Conservation (phyloP, 352 stramenopile genomes). For the Phytophthora pini region DNA sequence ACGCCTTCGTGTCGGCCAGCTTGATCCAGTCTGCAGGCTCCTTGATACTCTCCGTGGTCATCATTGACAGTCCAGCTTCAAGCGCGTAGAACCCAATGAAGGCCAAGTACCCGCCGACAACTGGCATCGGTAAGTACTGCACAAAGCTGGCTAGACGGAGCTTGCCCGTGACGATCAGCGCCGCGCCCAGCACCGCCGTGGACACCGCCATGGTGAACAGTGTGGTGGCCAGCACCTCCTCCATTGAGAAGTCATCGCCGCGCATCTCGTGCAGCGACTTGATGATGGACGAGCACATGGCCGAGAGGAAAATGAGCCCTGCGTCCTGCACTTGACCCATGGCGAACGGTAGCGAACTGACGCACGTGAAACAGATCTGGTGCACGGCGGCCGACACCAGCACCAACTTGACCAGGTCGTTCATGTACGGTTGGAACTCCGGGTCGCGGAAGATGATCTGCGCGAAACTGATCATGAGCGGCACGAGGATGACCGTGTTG, state of each 20-base stretch:
- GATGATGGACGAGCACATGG: conserved; percentile 94
- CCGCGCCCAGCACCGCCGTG: conserved; percentile 92
- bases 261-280: conserved; percentile 69
- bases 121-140: conserved; percentile 97
- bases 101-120: conserved; percentile 98
- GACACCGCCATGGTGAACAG: conserved; percentile 93
- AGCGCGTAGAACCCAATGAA: conserved; percentile 96
- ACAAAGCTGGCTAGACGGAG: conserved; percentile 96
- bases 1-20: conserved; percentile 72
- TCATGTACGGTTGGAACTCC: conserved; percentile 92
- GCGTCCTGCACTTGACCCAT: conserved; percentile 99
- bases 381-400: conserved; percentile 84
- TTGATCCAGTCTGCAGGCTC: conserved; percentile 84
- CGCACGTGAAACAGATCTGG: conserved; percentile 86
- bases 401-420: conserved; percentile 96
- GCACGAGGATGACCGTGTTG: conserved; percentile 95
- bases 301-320: conserved; percentile 98
- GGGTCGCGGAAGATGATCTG: conserved; percentile 96
- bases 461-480: conserved; percentile 91
- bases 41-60: conserved; percentile 93
- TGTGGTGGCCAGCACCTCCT: conserved; percentile 92
- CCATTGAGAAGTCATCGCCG: conserved; percentile 72
- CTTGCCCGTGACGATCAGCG: conserved; percentile 95
- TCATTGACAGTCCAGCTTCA: conserved; percentile 84
- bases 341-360: conserved; percentile 96